Evolutionary conservation across 2,329 filamentous ascomycete species (phyloP), one percentile per base, ranked within the genome.

Genomic region (Calonectria ilicicola): DNA sequence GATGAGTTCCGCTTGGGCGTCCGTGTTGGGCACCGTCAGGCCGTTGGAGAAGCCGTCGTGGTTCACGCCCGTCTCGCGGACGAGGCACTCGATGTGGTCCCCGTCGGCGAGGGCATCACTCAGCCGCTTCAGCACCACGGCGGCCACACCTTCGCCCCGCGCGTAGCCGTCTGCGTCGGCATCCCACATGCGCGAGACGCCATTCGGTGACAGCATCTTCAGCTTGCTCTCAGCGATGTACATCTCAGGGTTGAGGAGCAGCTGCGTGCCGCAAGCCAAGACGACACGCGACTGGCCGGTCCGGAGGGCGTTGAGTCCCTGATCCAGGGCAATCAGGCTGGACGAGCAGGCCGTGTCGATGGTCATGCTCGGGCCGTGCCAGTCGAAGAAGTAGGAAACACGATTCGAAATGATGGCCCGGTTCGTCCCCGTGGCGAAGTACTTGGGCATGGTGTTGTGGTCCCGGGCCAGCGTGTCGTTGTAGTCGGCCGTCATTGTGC

Each of bases 1-100:
- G 15, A 47, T 40, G 8, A 64, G 78, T 5, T 77, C 73, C 7
- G 80, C 78, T 70, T 88, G 86, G 0, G 86, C 85, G 3, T 81
- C 80, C 0, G 81, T 82, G 62, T 83, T 90, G 0, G 91, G 90
- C 83, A 68, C 47, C 0, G 87, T 88, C 51, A 89, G 84, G 0
- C 86, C 87, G 14, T 76, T 2, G 81, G 86, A 76, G 17, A 14
- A 29, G 27, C 62, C 62, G 6, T 49, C 62, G 14, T 65, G 62
- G 19, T 65, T 65, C 2, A 29, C 19, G 6, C 62, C 42, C 10
- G 62, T 47, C 2, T n/a, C 62, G 8, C 62, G 62, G 3, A 65
- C 38, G 5, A 65, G 42, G 19, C 62, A 65, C 21, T 65, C 62
- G 12, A 65, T 49, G 10, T 65, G 40, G n/a, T 65, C 62, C 1